Percentiles rank a stretch among this genome's conserved stretches.
These are phyloP conservation scores for Lepidium africanum DNA, from an alignment of 345 rosid species.

Conservation along the genomic window DNA sequence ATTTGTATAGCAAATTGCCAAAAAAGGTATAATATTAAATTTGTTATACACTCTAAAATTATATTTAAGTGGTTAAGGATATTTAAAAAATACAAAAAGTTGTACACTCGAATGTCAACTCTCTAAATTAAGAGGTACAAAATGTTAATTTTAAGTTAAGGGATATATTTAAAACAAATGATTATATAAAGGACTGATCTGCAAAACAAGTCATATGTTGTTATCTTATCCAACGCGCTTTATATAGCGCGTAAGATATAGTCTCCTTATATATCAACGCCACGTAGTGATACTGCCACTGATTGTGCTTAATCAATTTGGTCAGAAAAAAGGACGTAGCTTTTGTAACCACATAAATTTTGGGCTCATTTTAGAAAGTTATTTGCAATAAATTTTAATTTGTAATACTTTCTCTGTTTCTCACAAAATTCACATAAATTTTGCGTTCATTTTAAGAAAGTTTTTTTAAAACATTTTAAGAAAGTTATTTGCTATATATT, in stretches of 20 bases:
- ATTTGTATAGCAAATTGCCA: background rate
- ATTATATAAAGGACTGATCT: background rate
- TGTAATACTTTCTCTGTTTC: background rate
- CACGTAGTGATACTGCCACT: background rate
- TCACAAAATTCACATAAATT: too few relatives aligned
- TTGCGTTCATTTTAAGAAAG: too few relatives aligned
- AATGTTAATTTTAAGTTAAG: too few relatives aligned
- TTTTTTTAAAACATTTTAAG: too few relatives aligned
- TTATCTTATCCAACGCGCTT: constrained; percentile 17
- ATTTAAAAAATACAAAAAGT: background rate
- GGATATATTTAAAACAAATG: background rate
- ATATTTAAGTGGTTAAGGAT: background rate
- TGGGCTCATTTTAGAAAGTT: background rate
- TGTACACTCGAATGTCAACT: background rate
- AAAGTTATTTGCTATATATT: too few relatives aligned
- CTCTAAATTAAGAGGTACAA: too few relatives aligned
- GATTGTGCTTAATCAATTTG: background rate
- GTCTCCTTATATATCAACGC: background rate
- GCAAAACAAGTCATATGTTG: background rate
- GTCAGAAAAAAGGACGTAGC: background rate
- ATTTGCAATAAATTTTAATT: background rate
- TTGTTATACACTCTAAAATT: background rate
- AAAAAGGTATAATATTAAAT: too few relatives aligned
- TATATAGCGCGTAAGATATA: constrained; percentile 5
- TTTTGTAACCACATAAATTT: constrained; percentile 1